Evolutionary conservation across 805 yeast genomes (phyloP), one percentile per base, ranked within the genome.

Genomic region (Saccharomycopsis vini): DNA sequence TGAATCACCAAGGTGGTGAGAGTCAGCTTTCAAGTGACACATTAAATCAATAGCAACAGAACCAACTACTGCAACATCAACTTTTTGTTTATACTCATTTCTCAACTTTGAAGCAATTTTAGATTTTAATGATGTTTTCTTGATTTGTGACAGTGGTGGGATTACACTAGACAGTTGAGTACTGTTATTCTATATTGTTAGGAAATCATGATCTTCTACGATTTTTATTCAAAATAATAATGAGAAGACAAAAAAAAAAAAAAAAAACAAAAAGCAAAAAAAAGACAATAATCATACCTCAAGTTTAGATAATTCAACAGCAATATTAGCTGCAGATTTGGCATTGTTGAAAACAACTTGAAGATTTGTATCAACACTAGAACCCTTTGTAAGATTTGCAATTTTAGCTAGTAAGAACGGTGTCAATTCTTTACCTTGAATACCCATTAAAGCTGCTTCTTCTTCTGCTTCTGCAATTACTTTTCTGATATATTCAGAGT

Each of bases 261-360:
- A 16, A 7, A 5, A 30, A 10, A 30, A 10, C 5, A 7, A 5
- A 5, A 30, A 7, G 6, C 33, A 30, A n/a, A n/a, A n/a, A n/a
- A n/a, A n/a, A n/a, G n/a, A n/a, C n/a, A n/a, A n/a, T n/a, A n/a
- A n/a, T n/a, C 44, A n/a, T 49, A 55, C 62, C 56, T 72, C 68
- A 36, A 70, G 46, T 7, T 50, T 40, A 18, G 69, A 53, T 34
- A 82, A 60, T 37, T 72, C 74, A 18, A 56, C 62, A 3, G 95
- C 89, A 20, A 87, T 81, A 44, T 70, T 58, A 2, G 90, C 65
- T 1, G 85, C 95, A 31, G 77, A 62, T 32, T 56, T 63, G 1
- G 90, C 92, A 56, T 87, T 87, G 54, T 85, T 81, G 52, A 77
- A 66, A 3, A 87, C 95, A 58, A 88, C 82, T 43, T 74, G 76